phyloP scores from a whole-genome alignment of 768 basidiomycete species.

The Lactarius deliciosus region DNA sequence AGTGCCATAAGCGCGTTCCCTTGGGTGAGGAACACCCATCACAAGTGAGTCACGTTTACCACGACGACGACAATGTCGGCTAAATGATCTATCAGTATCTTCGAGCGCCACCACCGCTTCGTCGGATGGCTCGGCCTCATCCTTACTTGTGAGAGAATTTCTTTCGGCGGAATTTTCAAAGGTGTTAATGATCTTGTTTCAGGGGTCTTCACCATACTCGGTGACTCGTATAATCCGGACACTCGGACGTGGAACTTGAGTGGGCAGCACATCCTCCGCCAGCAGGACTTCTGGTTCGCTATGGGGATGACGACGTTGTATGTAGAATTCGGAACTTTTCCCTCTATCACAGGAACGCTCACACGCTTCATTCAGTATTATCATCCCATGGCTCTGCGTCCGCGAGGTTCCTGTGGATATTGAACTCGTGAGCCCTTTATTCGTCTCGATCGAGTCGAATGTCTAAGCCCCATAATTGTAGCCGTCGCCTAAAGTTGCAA shows the following conservation, averaged over 20 bases:
- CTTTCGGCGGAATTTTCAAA: conserved; percentile 14
- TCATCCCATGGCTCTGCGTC: conserved; percentile 44
- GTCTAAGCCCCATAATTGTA: conserved; percentile 25
- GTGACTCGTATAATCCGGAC: conserved; percentile 40
- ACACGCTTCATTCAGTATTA: conserved; percentile 34
- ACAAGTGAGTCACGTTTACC: conserved; percentile 39
- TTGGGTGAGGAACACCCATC: conserved; percentile 45
- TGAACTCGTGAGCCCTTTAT: conserved; percentile 40
- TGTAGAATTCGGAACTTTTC: conserved; percentile 21
- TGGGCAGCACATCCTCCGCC: conserved; percentile 37
- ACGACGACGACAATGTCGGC: conserved; percentile 3
- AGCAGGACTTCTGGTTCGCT: conserved; percentile 47
- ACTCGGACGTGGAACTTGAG: conserved; percentile 39
- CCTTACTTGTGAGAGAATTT: conserved; percentile 23
- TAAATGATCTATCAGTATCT: conserved; percentile 36
- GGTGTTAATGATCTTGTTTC: conserved; percentile 30
- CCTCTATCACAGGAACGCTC: conserved; percentile 32
- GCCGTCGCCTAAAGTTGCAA: conserved; percentile 46
- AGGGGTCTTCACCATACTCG: conserved; percentile 46
- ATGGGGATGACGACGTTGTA: conserved; percentile 44
- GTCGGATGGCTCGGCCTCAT: conserved; percentile 43
- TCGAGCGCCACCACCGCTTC: conserved; percentile 46
- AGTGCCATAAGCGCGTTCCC: conserved; percentile 42
- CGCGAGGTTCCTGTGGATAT: conserved; percentile 44
- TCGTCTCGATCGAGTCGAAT: background rate